phyloP scores from a whole-genome alignment of 2,329 filamentous ascomycete species.

The Diaporthe vaccinii region DNA sequence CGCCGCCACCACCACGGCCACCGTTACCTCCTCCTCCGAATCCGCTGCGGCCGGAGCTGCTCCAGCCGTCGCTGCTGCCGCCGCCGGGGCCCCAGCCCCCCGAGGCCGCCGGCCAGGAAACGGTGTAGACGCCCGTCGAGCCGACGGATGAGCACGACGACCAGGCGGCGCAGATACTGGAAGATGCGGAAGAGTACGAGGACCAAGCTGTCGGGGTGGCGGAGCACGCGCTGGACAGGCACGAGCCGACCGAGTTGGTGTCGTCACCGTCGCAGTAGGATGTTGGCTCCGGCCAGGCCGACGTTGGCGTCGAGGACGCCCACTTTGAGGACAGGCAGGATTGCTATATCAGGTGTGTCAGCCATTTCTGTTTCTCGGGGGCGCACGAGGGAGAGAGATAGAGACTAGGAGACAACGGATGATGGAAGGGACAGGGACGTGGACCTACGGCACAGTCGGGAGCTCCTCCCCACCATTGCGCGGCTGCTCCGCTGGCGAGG shows the following conservation, averaged over 20 bases:
- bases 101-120: slow-evolving; percentile 53
- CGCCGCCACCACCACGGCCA: slow-evolving; percentile 31
- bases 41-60: slow-evolving; percentile 24
- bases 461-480: slow-evolving; percentile 56
- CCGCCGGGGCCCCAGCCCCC: slow-evolving; percentile 41
- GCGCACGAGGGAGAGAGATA: background rate
- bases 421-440: background rate
- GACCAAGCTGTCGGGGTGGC: slow-evolving; percentile 49
- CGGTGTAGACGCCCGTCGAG: slow-evolving; percentile 55
- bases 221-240: slow-evolving; percentile 49
- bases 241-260: slow-evolving; percentile 47
- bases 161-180: slow-evolving; percentile 57
- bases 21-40: slow-evolving; percentile 26
- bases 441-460: slow-evolving; percentile 58
- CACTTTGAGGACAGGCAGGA: slow-evolving; percentile 58
- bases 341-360: slow-evolving; percentile 50
- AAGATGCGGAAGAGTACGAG: slow-evolving; percentile 53
- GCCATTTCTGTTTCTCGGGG: background rate
- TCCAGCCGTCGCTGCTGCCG: slow-evolving; percentile 11
- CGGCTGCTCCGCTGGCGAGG: slow-evolving; percentile 41
- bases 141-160: slow-evolving; percentile 55
- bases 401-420: background rate
- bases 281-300: slow-evolving; percentile 49
- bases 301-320: slow-evolving; percentile 44
- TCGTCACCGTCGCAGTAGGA: slow-evolving; percentile 49